phyloP scores from a whole-genome alignment of 2,329 filamentous ascomycete genomes.

The Ophiostoma pallidulum region DNA sequence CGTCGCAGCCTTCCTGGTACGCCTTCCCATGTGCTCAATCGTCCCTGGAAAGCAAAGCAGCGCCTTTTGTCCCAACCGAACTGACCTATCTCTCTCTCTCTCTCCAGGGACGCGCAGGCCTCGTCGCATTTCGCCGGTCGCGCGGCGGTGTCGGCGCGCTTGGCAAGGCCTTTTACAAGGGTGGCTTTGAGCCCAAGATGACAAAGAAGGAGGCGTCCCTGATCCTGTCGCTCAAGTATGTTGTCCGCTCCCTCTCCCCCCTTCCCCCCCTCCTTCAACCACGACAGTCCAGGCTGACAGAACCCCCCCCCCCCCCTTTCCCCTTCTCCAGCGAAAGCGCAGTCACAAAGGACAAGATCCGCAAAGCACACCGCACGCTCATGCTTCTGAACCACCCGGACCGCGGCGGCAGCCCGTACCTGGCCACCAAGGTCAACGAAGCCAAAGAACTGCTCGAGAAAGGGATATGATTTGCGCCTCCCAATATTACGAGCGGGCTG shows the following conservation, averaged over 20 bases:
- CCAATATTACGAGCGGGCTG: too few species aligned
- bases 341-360: conserved; percentile 83
- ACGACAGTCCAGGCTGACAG: too few species aligned
- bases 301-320: background rate
- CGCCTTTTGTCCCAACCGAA: background rate
- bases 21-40: too few species aligned
- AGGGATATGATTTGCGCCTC: too few species aligned
- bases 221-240: conserved; percentile 84
- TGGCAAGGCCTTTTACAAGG: conserved; percentile 93
- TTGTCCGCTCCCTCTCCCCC: background rate
- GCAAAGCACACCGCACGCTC: conserved; percentile 87
- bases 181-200: conserved; percentile 96
- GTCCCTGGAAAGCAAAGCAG: too few species aligned
- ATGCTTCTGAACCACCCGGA: conserved; percentile 99
- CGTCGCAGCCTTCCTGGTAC: conserved; percentile 55
- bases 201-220: conserved; percentile 81
- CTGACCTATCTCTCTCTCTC: conserved; percentile 12
- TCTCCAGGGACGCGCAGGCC: conserved; percentile 76
- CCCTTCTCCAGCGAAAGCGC: conserved; percentile 63
- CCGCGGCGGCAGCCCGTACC: conserved; percentile 88
- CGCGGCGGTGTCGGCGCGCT: conserved; percentile 67
- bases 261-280: too few species aligned
- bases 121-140: conserved; percentile 79
- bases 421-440: conserved; percentile 97
- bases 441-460: conserved; percentile 96